phyloP scores from a whole-genome alignment of 1,139 yeast species.

The Eremothecium cymbalariae region DNA sequence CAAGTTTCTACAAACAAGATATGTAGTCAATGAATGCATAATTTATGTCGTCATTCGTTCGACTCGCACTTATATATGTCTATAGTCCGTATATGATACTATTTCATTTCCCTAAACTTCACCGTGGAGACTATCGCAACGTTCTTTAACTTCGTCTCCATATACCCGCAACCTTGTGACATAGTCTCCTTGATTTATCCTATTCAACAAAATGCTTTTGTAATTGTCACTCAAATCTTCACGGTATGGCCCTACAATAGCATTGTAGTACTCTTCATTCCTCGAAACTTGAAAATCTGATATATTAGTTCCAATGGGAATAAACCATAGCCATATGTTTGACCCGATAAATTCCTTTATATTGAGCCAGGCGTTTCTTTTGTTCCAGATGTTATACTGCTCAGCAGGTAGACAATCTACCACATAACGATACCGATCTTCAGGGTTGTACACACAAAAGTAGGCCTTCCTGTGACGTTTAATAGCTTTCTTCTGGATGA shows the following conservation, averaged over 20 bases:
- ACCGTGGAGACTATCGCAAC: too few species aligned
- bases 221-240: constrained; percentile 15
- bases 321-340: constrained; percentile 19
- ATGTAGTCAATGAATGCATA: too few species aligned
- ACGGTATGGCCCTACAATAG: constrained; percentile 14
- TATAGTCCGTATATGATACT: too few species aligned
- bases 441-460: constrained; percentile 15
- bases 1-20: constrained; percentile 17
- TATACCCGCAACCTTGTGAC: constrained; percentile 14
- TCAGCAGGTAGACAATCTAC: constrained; percentile 18
- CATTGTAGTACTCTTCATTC: constrained; percentile 8
- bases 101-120: too few species aligned
- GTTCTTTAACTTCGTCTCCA: constrained; percentile 12
- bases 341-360: constrained; percentile 19
- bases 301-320: constrained; percentile 15
- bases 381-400: constrained; percentile 18
- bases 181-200: constrained; percentile 16
- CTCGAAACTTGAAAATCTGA: background rate
- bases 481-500: constrained; percentile 22
- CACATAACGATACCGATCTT: constrained; percentile 20
- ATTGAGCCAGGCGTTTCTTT: constrained; percentile 14
- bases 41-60: too few species aligned
- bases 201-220: constrained; percentile 13
- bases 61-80: too few species aligned
- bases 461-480: constrained; percentile 10